Conservation (phyloP, 2,329 filamentous ascomycete species). For the Albophoma yamanashiensis region DNA sequence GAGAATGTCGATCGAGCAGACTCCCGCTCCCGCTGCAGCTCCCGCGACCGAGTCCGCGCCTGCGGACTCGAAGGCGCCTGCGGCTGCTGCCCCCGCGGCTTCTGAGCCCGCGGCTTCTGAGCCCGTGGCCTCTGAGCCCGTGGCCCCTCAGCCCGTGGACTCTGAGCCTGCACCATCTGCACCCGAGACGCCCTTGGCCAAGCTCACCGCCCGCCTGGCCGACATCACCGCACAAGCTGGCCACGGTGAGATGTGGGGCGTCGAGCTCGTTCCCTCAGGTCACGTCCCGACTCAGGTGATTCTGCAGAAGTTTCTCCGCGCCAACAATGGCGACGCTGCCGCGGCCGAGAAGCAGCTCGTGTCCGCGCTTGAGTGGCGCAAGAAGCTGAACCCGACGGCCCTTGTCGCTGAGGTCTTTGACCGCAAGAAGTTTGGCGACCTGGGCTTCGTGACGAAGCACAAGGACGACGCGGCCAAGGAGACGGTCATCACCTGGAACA, state of each 20-base stretch:
- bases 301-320: conserved; percentile 86
- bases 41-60: too few species aligned
- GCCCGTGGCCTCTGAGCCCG: too few species aligned
- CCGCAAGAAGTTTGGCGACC: conserved; percentile 58
- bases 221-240: conserved; percentile 44
- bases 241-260: conserved; percentile 80
- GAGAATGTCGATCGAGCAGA: background rate
- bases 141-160: background rate
- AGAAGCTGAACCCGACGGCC: conserved; percentile 59
- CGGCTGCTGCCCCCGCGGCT: too few species aligned
- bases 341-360: conserved; percentile 69
- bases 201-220: conserved; percentile 48
- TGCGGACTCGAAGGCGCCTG: too few species aligned
- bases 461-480: conserved; percentile 44
- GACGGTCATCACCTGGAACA: conserved; percentile 76
- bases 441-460: conserved; percentile 76
- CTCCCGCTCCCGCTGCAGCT: background rate
- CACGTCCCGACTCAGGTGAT: conserved; percentile 73
- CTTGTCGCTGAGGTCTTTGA: conserved; percentile 55
- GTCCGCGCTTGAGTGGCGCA: conserved; percentile 75
- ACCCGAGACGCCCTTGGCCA: conserved; percentile 30
- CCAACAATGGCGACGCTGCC: conserved; percentile 66
- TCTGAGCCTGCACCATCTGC: background rate
- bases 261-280: conserved; percentile 45
- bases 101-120: background rate